Evolutionary conservation across 2,329 filamentous ascomycete species (phyloP), one percentile per base, ranked within the genome.

Genomic region (Rutstroemia sydowiana): DNA sequence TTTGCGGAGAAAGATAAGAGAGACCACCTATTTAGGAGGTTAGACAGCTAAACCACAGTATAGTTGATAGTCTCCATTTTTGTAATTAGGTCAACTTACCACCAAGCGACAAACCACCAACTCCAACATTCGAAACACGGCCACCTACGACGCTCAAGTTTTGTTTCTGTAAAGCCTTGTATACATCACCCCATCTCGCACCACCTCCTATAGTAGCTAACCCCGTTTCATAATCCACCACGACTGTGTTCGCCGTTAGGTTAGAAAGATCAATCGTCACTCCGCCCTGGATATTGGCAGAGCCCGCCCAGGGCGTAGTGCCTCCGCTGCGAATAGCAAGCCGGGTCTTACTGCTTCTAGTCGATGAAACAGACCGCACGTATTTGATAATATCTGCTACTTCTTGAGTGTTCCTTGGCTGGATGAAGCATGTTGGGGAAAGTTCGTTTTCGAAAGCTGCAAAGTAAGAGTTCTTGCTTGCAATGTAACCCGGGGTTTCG

Each of bases 261-360:
- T 48, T 51, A 30, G 26, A 39, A 36, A 57, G n/a, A 48, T 57
- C 53, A 39, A 59, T 43, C 8, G 76, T 61, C 2, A 75, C 67
- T 0, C 75, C 75, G 2, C 67, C 72, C 8, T 71, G 61, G 42
- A 75, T 71, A 55, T 72, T 81, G 1, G 76, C 70, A 32, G 73
- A 74, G 53, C 73, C 72, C n/a, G 74, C 69, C 20, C 45, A 48
- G 18, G 21, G 16, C 3, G 34, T 40, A 14, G 28, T 20, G 2
- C 21, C 23, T 3, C 45, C 45, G 16, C 45, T 40, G 14, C 13
- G n/a, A 28, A 40, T 21, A 8, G 21, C 21, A 21, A 26, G 11
- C 13, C n/a, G 40, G 5, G 23, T 26, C 14, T 9, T 13, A 18
- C 34, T 34, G 2, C 34, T n/a, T 8, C 18, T 5, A 11, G 11